A percentile compares a stretch with the other conserved stretches of the same genome.
These are phyloP conservation scores for Cunninghamia lanceolata DNA, from an alignment of 75 land plant species.

Conservation along the genomic window DNA sequence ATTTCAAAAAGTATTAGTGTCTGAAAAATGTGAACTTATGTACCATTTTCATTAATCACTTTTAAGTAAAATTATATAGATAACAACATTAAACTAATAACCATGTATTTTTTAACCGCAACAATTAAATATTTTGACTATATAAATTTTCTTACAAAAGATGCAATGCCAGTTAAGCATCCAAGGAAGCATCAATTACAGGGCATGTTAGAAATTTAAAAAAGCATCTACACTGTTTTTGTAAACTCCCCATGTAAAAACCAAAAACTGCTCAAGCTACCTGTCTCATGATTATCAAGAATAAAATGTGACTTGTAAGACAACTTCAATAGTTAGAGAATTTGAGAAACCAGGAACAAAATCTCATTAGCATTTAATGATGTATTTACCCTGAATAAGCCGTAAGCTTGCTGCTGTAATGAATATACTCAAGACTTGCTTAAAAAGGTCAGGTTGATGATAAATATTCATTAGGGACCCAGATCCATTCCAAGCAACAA, in stretches of 20 bases:
- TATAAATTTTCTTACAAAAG: not conserved
- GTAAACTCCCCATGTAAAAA: not conserved
- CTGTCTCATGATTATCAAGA: not conserved
- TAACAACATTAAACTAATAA: not conserved
- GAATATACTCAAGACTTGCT: slow-evolving; percentile 72
- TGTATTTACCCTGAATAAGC: slow-evolving; percentile 70
- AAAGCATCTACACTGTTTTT: not conserved
- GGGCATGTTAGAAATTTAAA: not conserved
- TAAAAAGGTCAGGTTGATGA: slow-evolving; percentile 34
- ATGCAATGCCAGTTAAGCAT: not conserved
- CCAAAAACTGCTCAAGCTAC: not conserved
- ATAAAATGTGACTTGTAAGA: not conserved
- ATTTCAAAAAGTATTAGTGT: not conserved
- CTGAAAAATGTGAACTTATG: not conserved
- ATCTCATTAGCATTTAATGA: not conserved
- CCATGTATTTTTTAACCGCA: not conserved
- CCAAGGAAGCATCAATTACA: not conserved
- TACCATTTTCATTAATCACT: not conserved
- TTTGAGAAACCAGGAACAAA: not conserved
- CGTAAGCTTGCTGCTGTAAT: slow-evolving; percentile 92
- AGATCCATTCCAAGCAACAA: slow-evolving; percentile 70
- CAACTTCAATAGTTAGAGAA: not conserved
- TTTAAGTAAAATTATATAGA: not conserved
- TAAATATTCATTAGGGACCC: slow-evolving; percentile 45
- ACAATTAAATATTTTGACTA: not conserved